These are phyloP conservation scores for Globisporangium megalacanthum DNA, from an alignment of 352 stramenopile species.

Conservation along the genomic window DNA sequence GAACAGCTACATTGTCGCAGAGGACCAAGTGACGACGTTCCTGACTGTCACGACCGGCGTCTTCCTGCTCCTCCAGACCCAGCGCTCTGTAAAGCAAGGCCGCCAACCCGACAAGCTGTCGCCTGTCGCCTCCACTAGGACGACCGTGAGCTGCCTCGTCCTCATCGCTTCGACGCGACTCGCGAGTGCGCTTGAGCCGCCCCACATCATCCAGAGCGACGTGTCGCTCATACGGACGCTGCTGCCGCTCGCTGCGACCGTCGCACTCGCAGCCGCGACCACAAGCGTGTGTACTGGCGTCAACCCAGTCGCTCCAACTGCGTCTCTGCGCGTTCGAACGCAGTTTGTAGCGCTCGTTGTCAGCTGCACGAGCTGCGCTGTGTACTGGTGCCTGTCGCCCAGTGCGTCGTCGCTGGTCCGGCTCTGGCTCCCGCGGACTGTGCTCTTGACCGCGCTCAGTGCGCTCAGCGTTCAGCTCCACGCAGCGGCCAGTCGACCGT, in stretches of 20 bases:
- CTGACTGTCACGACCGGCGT: constrained; percentile 47
- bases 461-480: constrained; percentile 9
- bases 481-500: not conserved
- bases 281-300: constrained; percentile 8
- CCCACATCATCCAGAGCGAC: constrained; percentile 68
- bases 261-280: constrained; percentile 16
- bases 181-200: constrained; percentile 36
- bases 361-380: constrained; percentile 27
- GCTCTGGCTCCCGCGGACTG: constrained; percentile 52
- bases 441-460: constrained; percentile 35
- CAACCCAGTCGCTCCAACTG: not conserved
- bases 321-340: constrained; percentile 9
- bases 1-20: constrained; percentile 85
- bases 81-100: constrained; percentile 8
- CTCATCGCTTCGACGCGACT: constrained; percentile 45
- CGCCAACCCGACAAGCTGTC: constrained; percentile 3
- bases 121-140: not conserved
- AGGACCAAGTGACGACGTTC: constrained; percentile 67
- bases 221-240: constrained; percentile 33
- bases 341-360: constrained; percentile 19
- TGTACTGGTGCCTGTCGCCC: constrained; percentile 46
- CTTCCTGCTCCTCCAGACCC: constrained; percentile 29
- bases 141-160: constrained; percentile 20
- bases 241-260: constrained; percentile 20
- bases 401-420: constrained; percentile 29